phyloP scores from a whole-genome alignment of 805 yeast genomes.

The fission yeast (Schizosaccharomyces pombe) region DNA sequence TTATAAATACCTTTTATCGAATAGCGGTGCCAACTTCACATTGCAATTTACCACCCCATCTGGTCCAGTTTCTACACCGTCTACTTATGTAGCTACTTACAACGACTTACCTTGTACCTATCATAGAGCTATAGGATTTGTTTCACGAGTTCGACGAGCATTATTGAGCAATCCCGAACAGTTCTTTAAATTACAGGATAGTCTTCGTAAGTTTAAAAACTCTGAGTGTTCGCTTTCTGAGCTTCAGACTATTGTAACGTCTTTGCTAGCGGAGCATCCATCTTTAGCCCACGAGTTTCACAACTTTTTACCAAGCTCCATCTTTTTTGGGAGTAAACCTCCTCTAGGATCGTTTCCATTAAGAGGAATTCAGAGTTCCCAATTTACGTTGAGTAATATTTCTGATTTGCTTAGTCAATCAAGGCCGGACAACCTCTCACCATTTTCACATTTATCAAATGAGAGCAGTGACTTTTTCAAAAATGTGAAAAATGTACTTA shows the following conservation, averaged over 20 bases:
- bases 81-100: neutral
- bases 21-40: neutral
- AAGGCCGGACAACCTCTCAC: neutral
- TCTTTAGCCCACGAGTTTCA: neutral
- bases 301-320: neutral
- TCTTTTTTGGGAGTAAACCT: neutral
- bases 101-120: neutral
- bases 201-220: neutral
- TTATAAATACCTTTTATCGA: neutral
- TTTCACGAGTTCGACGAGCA: neutral
- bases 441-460: neutral
- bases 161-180: neutral
- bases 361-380: neutral
- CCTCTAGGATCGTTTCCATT: neutral
- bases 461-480: constrained; percentile 28
- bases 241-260: neutral
- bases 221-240: too few species aligned
- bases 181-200: neutral
- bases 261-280: neutral
- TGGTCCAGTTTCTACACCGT: neutral
- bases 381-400: neutral
- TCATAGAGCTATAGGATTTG: neutral
- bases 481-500: constrained; percentile 67
- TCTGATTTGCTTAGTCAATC: neutral
- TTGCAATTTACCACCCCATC: neutral